A percentile compares a stretch with the other conserved stretches of the same genome.
Evolutionary conservation across 371 early-diverging fungal species (phyloP).

Genomic region (Haplosporangium sp.): DNA sequence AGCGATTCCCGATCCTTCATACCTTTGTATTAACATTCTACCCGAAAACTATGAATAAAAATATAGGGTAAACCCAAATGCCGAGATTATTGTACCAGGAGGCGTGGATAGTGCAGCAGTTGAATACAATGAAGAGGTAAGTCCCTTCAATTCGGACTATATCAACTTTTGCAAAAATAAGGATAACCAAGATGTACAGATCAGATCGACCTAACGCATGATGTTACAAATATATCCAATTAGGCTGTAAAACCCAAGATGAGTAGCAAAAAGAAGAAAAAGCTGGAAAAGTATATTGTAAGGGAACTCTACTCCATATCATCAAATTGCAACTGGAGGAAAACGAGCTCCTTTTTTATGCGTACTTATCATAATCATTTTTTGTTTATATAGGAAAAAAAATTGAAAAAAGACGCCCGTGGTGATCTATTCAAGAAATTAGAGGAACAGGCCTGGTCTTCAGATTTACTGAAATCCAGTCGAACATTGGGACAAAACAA

Average conservation of each 20-base stretch:
- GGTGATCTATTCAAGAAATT: conserved; percentile 85
- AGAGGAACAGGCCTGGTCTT: conserved; percentile 65
- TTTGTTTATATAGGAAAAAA: conserved; percentile 74
- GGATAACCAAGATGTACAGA: neutral
- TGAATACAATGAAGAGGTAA: conserved; percentile 37
- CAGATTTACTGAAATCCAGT: conserved; percentile 84
- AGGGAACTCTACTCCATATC: neutral
- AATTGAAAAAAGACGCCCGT: conserved; percentile 94
- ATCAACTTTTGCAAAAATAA: too few species aligned
- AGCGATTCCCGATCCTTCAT: too few species aligned
- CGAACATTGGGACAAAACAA: conserved; percentile 78
- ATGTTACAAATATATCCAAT: neutral
- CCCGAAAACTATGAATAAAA: neutral
- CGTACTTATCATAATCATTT: too few species aligned
- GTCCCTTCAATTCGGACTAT: neutral
- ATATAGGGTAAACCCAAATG: conserved; percentile 56
- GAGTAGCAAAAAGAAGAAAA: conserved; percentile 82
- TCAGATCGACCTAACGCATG: neutral
- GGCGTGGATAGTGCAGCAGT: conserved; percentile 19
- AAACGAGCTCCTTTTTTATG: too few species aligned
- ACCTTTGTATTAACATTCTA: neutral
- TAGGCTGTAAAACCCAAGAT: conserved; percentile 59
- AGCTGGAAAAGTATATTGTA: conserved; percentile 87
- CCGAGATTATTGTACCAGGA: conserved; percentile 58
- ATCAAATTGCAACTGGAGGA: neutral